These are phyloP conservation scores for Candida hungchunana DNA, from an alignment of 805 yeast species.

Conservation along the genomic window DNA sequence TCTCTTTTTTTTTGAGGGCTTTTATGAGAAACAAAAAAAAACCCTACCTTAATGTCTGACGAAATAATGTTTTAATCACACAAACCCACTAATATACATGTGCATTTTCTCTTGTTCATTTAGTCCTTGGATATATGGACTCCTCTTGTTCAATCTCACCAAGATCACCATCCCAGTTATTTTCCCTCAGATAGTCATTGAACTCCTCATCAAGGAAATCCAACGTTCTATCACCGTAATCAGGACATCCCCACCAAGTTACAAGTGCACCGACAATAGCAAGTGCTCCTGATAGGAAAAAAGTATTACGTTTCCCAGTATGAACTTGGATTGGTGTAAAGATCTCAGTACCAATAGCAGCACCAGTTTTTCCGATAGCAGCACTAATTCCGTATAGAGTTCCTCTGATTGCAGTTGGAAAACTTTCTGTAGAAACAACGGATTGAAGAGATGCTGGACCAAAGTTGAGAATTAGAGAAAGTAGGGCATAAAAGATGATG, in stretches of 20 bases:
- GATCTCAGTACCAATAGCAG: constrained; percentile 44
- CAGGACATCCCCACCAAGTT: constrained; percentile 40
- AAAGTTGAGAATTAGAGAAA: constrained; percentile 40
- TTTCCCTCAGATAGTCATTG: constrained; percentile 39
- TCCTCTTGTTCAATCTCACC: constrained; percentile 38
- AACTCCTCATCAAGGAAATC: constrained; percentile 44
- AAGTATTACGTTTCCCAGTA: constrained; percentile 43
- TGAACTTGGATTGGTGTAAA: constrained; percentile 42
- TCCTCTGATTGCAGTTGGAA: constrained; percentile 48
- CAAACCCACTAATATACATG: too few relatives aligned
- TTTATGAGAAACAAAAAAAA: too few relatives aligned
- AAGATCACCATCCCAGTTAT: constrained; percentile 48
- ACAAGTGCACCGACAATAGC: constrained; percentile 28
- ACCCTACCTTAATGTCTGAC: too few relatives aligned
- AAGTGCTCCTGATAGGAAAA: constrained; percentile 41
- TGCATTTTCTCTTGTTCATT: too few relatives aligned
- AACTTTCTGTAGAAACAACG: constrained; percentile 39
- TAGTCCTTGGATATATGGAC: too few relatives aligned
- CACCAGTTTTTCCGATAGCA: constrained; percentile 49
- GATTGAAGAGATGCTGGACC: constrained; percentile 49
- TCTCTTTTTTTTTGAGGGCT: too few relatives aligned
- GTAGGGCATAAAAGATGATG: constrained; percentile 41
- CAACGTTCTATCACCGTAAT: constrained; percentile 41
- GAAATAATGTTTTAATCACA: too few relatives aligned
- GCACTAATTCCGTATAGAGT: constrained; percentile 45